Base-by-base conservation (phyloP, 192 early-diverging fungal species). In the Mortierella claussenii region DNA sequence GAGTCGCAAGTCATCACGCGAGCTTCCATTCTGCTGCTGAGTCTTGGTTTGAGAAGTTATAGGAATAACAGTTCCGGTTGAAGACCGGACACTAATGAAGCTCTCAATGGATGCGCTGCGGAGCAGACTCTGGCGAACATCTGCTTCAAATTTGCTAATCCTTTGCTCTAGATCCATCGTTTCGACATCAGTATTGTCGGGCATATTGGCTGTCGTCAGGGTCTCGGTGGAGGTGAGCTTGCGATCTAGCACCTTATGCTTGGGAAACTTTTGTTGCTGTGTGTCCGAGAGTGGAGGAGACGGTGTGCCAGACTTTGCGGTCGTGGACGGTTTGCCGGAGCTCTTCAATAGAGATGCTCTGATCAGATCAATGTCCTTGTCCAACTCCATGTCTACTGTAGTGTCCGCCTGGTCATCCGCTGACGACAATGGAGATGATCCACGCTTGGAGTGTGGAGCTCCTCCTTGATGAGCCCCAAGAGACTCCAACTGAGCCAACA, bases 141-240 rank as follows among this genome's bases (percentile, higher is more conserved):
- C 73, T 4, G 73, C 56, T 31, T 76, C 73, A 51, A 76, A 76
- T 43, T 61, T 66, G 36, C 65, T 76, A 9, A 76, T 60, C 10
- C 73, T 45, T 49, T 76, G 64, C 27, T 66, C 73, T 21, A 76
- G 24, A 23, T 76, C 73, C 59, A 67, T 32, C 53, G 66, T 66
- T 0, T 76, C 73, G n/a, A 9, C 33, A 13, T 76, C 64, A 0
- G 51, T 20, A 17, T 20, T 30, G 7, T 60, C 27, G 12, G 57
- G 34, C 50, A 62, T 61, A 30, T 62, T 67, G 28, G 59, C 63
- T 10, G 58, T 67, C 17, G 73, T 67, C 40, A 76, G 45, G 7
- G 73, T 67, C 28, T 76, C 64, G 2, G 73, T 76, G 18, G 73
- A 67, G 8, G 65, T 67, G 23, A 76, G n/a, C 32, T 67, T 67